Percentiles rank a stretch among this genome's conserved stretches.
phyloP scores from a whole-genome alignment of 2,329 filamentous ascomycete species.

The Fusarium mexicanum region DNA sequence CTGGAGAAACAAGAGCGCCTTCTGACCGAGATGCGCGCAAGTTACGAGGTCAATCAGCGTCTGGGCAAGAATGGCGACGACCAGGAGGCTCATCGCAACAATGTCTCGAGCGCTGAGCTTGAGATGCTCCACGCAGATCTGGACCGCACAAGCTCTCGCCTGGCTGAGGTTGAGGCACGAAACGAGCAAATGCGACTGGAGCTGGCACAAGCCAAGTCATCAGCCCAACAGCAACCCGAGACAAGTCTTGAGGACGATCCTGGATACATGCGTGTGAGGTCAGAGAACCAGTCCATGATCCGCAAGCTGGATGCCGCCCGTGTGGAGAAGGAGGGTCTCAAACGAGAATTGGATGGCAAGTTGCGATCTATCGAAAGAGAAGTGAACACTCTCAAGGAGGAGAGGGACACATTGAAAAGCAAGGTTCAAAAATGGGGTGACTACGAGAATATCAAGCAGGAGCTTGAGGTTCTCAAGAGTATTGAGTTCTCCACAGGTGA shows the following conservation, averaged over 20 bases:
- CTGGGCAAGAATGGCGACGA: conserved; percentile 77
- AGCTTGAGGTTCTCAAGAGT: conserved; percentile 95
- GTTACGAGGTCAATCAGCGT: conserved; percentile 94
- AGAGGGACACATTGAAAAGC: conserved; percentile 80
- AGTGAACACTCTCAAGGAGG: conserved; percentile 76
- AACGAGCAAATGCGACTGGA: conserved; percentile 94
- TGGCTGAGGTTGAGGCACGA: conserved; percentile 91
- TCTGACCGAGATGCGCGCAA: conserved; percentile 94
- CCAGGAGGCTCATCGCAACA: conserved; percentile 65
- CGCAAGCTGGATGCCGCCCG: conserved; percentile 86
- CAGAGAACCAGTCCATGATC: conserved; percentile 91
- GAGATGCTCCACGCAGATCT: conserved; percentile 93
- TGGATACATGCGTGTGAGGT: conserved; percentile 84
- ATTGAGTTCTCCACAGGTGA: conserved; percentile 96
- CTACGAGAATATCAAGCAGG: conserved; percentile 95
- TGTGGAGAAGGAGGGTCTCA: conserved; percentile 84
- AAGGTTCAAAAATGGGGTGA: conserved; percentile 92
- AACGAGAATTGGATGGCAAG: conserved; percentile 78
- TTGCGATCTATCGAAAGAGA: conserved; percentile 84
- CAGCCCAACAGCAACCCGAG: conserved; percentile 66
- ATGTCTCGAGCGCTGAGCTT: conserved; percentile 86
- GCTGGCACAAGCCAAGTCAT: conserved; percentile 85
- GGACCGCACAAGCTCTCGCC: conserved; percentile 84
- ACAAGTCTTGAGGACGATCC: conserved; percentile 86
- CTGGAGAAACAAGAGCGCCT: conserved; percentile 92